phyloP scores from a whole-genome alignment of 768 basidiomycete species.

The Dictyophora rubrovolvata region DNA sequence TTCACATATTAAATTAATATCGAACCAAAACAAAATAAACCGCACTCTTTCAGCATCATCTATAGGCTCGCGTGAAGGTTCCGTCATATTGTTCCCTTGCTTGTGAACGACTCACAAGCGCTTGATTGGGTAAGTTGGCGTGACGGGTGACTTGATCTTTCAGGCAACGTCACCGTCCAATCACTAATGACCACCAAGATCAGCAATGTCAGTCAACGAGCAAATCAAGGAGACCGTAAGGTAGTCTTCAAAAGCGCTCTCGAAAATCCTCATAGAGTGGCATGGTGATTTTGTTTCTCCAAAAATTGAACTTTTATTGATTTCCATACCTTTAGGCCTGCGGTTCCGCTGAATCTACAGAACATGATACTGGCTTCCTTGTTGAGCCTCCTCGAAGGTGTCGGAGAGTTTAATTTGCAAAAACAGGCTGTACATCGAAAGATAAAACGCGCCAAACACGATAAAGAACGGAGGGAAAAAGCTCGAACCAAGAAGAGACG shows the following conservation, averaged over 20 bases:
- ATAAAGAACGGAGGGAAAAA: slow-evolving; percentile 32
- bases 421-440: background rate
- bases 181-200: background rate
- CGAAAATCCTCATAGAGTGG: slow-evolving; percentile 59
- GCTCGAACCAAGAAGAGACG: slow-evolving; percentile 14
- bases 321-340: slow-evolving; percentile 38
- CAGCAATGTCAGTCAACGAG: slow-evolving; percentile 2
- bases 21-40: background rate
- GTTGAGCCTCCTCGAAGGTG: slow-evolving; percentile 35
- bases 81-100: background rate
- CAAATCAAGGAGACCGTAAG: slow-evolving; percentile 37
- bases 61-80: slow-evolving; percentile 7
- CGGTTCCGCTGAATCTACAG: slow-evolving; percentile 51
- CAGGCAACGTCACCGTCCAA: background rate
- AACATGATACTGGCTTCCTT: slow-evolving; percentile 45
- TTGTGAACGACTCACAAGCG: background rate
- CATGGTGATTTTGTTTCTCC: slow-evolving; percentile 39
- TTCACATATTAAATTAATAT: background rate
- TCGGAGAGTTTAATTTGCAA: slow-evolving; percentile 31
- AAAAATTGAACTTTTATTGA: background rate
- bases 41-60: slow-evolving; percentile 76
- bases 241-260: slow-evolving; percentile 59
- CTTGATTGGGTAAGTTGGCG: background rate
- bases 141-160: background rate
- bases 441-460: slow-evolving; percentile 18